Conservation (phyloP, 2,329 filamentous ascomycete species). For the Lecanoromycetidae sp. region DNA sequence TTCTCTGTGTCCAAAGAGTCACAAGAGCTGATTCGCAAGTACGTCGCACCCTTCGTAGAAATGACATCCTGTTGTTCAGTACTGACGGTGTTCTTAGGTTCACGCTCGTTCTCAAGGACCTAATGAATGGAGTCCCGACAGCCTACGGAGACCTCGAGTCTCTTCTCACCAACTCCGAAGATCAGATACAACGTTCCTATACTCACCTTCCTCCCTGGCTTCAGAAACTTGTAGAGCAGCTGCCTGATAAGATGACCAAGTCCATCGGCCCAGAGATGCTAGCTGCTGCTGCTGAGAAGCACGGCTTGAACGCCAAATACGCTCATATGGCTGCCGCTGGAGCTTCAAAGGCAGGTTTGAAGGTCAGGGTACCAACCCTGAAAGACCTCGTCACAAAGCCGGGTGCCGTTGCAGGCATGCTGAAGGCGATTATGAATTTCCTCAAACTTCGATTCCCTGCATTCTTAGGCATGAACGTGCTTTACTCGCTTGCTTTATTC, state of each 20-base stretch:
- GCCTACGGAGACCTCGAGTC: constrained; percentile 81
- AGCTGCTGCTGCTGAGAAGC: constrained; percentile 64
- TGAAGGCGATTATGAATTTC: constrained; percentile 83
- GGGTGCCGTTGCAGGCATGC: constrained; percentile 69
- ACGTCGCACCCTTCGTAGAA: neutral
- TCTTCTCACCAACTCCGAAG: constrained; percentile 50
- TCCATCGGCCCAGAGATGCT: constrained; percentile 69
- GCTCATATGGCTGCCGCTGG: constrained; percentile 41
- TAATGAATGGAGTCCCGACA: constrained; percentile 83
- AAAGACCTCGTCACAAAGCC: constrained; percentile 75
- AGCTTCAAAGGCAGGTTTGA: constrained; percentile 53
- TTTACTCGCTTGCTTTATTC: constrained; percentile 81
- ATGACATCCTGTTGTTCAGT: neutral
- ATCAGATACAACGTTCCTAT: constrained; percentile 52
- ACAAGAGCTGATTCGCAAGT: constrained; percentile 60
- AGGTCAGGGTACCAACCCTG: constrained; percentile 58
- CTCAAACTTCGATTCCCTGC: constrained; percentile 80
- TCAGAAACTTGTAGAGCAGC: constrained; percentile 71
- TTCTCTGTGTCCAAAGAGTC: constrained; percentile 78
- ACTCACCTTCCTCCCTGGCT: constrained; percentile 61
- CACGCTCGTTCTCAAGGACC: constrained; percentile 80
- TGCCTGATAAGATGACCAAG: constrained; percentile 70
- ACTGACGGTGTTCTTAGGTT: constrained; percentile 38
- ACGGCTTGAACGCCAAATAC: constrained; percentile 47
- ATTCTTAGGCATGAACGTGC: constrained; percentile 78